These are phyloP conservation scores for Xylaria sp. DNA, from an alignment of 2,329 filamentous ascomycete species.

Conservation along the genomic window DNA sequence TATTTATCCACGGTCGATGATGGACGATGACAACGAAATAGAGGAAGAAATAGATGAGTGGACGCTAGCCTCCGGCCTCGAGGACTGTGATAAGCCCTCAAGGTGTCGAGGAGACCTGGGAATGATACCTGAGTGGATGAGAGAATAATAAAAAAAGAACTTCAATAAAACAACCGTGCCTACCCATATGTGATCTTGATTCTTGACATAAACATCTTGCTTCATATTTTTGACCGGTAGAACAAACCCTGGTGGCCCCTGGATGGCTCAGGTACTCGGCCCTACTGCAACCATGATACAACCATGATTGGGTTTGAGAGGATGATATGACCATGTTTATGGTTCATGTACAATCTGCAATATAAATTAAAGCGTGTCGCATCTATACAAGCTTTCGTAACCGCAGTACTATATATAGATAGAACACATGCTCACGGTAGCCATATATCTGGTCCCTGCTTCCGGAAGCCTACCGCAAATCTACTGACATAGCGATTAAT, in stretches of 20 bases:
- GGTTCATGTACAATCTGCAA: too few species aligned
- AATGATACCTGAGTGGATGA: constrained; percentile 26
- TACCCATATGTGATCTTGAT: neutral
- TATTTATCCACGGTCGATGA: neutral
- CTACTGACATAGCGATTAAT: too few species aligned
- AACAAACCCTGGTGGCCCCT: neutral
- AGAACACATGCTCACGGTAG: too few species aligned
- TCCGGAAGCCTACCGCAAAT: too few species aligned
- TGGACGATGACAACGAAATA: constrained; percentile 4
- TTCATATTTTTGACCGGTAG: neutral
- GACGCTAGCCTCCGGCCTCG: constrained; percentile 33
- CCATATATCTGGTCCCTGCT: too few species aligned
- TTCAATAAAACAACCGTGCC: neutral
- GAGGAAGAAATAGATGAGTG: constrained; percentile 16
- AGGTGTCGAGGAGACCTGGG: constrained; percentile 31
- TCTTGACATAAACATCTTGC: too few species aligned
- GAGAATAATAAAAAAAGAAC: constrained; percentile 24
- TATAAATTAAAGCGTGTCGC: too few species aligned
- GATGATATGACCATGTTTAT: neutral
- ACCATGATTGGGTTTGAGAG: too few species aligned
- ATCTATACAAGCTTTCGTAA: too few species aligned
- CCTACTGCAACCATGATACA: neutral
- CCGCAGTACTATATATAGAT: too few species aligned
- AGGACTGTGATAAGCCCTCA: constrained; percentile 4
- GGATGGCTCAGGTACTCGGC: neutral